A percentile compares a stretch with the other conserved stretches of the same genome.
phyloP scores from a whole-genome alignment of 306 rosid genomes.

The Alnus glutinosa region DNA sequence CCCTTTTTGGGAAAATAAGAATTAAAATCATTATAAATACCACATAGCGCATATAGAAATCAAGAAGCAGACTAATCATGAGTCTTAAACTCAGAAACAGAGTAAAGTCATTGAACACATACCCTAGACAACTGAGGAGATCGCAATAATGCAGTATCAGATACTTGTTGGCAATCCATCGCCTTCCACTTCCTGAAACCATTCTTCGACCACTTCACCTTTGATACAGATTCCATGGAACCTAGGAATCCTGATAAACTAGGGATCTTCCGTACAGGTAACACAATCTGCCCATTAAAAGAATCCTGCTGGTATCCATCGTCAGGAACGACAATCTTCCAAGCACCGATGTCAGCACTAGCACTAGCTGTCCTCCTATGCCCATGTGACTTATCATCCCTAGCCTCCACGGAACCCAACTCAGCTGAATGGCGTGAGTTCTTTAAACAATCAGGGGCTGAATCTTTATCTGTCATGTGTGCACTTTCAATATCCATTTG shows the following conservation, averaged over 20 bases:
- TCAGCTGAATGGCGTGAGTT: constrained; percentile 40
- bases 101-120: constrained; percentile 27
- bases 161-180: constrained; percentile 46
- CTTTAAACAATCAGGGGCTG: constrained; percentile 30
- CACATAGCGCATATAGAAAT: background rate
- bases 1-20: constrained; percentile 44
- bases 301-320: constrained; percentile 41
- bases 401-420: constrained; percentile 30
- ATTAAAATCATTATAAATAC: constrained; percentile 12
- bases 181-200: constrained; percentile 78
- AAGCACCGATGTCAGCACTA: constrained; percentile 70
- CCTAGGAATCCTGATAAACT: constrained; percentile 82
- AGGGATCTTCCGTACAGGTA: constrained; percentile 71
- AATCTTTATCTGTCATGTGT: constrained; percentile 36
- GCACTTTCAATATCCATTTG: constrained; percentile 36
- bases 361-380: constrained; percentile 97
- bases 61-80: background rate
- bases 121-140: constrained; percentile 65
- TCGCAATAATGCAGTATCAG: constrained; percentile 42
- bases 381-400: constrained; percentile 56
- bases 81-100: constrained; percentile 14
- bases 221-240: constrained; percentile 64
- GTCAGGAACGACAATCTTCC: constrained; percentile 75
- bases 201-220: constrained; percentile 76
- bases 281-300: constrained; percentile 37